Evolutionary conservation across 2,329 filamentous ascomycete genomes (phyloP).

Genomic region (Onygena corvina): DNA sequence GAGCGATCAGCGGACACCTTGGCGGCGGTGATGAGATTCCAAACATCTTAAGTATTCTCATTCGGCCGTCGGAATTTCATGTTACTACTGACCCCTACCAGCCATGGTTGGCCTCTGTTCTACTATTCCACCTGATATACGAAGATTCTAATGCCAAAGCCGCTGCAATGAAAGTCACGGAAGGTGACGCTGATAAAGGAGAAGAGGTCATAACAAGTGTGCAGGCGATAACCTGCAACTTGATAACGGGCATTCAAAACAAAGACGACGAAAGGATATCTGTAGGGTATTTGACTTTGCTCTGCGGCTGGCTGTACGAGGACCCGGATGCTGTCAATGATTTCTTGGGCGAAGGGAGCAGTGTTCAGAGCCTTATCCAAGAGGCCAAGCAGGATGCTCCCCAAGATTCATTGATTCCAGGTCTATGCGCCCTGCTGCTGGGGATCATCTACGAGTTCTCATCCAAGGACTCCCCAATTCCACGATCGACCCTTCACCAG

Average conservation of each 20-base stretch:
- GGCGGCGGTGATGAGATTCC: slow-evolving; percentile 68
- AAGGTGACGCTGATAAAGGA: slow-evolving; percentile 76
- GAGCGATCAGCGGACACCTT: slow-evolving; percentile 78
- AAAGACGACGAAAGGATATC: slow-evolving; percentile 66
- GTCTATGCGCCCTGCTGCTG: slow-evolving; percentile 70
- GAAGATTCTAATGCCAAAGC: slow-evolving; percentile 70
- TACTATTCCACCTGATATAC: slow-evolving; percentile 74
- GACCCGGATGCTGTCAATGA: slow-evolving; percentile 86
- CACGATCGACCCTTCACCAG: slow-evolving; percentile 66
- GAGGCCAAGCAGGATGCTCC: slow-evolving; percentile 51
- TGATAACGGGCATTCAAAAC: slow-evolving; percentile 66
- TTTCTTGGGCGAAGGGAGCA: slow-evolving; percentile 82
- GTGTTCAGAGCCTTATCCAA: slow-evolving; percentile 74
- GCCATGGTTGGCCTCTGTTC: slow-evolving; percentile 76
- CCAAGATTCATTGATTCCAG: slow-evolving; percentile 59
- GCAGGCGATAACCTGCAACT: slow-evolving; percentile 72
- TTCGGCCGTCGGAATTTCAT: slow-evolving; percentile 52
- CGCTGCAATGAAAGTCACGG: slow-evolving; percentile 66
- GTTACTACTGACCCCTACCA: slow-evolving; percentile 69
- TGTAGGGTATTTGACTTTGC: slow-evolving; percentile 77
- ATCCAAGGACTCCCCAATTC: slow-evolving; percentile 87
- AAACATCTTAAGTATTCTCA: slow-evolving; percentile 74
- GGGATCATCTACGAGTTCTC: slow-evolving; percentile 94
- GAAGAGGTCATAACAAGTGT: slow-evolving; percentile 94
- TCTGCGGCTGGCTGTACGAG: slow-evolving; percentile 84